A percentile compares a stretch with the other conserved stretches of the same genome.
These are phyloP conservation scores for Hyphodiscus sp. DNA, from an alignment of 2,329 filamentous ascomycete genomes.

Conservation along the genomic window DNA sequence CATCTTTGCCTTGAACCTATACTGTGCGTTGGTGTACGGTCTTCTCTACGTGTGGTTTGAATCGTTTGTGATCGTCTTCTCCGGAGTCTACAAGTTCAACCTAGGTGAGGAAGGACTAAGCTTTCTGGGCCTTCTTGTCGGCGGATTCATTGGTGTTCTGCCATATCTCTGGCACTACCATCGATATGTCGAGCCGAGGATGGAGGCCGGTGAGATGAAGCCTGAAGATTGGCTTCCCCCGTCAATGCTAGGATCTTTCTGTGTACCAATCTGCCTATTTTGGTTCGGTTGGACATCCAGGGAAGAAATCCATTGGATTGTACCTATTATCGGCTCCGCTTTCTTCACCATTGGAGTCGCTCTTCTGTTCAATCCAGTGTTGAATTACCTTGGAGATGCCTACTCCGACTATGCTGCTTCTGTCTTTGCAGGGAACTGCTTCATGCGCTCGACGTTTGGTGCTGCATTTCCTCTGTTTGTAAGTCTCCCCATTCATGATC, in stretches of 20 bases:
- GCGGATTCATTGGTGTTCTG: slow-evolving; percentile 45
- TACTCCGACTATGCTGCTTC: slow-evolving; percentile 35
- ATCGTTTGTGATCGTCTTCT: slow-evolving; percentile 54
- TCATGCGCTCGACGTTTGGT: slow-evolving; percentile 30
- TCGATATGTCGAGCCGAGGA: slow-evolving; percentile 41
- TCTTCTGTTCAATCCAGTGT: slow-evolving; percentile 40
- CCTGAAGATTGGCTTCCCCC: slow-evolving; percentile 49
- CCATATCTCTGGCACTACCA: slow-evolving; percentile 44
- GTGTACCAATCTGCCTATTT: slow-evolving; percentile 52
- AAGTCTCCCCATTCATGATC: too few species aligned
- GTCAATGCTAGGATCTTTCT: slow-evolving; percentile 45
- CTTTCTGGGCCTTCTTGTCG: slow-evolving; percentile 48
- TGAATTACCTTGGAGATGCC: slow-evolving; percentile 36
- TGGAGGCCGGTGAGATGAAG: slow-evolving; percentile 41
- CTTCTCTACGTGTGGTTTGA: slow-evolving; percentile 60
- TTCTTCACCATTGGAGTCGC: slow-evolving; percentile 37
- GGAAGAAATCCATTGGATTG: slow-evolving; percentile 48
- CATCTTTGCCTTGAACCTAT: slow-evolving; percentile 54
- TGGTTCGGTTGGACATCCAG: slow-evolving; percentile 47
- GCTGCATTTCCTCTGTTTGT: slow-evolving; percentile 33
- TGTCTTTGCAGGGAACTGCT: slow-evolving; percentile 34
- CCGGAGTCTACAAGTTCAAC: slow-evolving; percentile 51
- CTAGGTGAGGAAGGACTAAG: slow-evolving; percentile 50
- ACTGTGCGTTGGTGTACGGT: slow-evolving; percentile 54
- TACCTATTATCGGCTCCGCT: slow-evolving; percentile 43